Percentiles rank a stretch among this genome's conserved stretches.
Evolutionary conservation across 352 stramenopile genomes (phyloP).

Genomic region (Pythium aphanidermatum): DNA sequence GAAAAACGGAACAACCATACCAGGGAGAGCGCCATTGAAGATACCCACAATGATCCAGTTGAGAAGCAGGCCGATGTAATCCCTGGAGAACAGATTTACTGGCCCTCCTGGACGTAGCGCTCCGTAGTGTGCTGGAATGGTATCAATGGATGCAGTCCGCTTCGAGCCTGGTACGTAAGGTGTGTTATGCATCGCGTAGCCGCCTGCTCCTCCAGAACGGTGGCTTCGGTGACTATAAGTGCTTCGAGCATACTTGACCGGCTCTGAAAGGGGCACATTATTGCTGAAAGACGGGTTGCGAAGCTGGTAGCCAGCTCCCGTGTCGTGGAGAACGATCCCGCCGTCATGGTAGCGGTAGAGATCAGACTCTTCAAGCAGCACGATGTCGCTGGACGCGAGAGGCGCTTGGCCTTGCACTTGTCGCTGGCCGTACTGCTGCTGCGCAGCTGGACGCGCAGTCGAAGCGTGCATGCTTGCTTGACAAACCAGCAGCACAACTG

Average conservation of each 20-base stretch:
- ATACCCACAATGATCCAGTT: slow-evolving; percentile 25
- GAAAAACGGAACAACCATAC: slow-evolving; percentile 19
- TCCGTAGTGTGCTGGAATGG: slow-evolving; percentile 2
- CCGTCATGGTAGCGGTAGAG: slow-evolving; percentile 10
- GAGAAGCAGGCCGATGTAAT: slow-evolving; percentile 17
- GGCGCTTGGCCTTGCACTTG: too few species aligned
- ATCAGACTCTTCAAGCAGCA: slow-evolving; percentile 16
- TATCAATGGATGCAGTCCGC: slow-evolving; percentile 11
- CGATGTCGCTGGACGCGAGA: slow-evolving; percentile 16
- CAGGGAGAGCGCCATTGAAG: slow-evolving; percentile 18
- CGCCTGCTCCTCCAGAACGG: not conserved
- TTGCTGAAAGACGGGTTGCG: slow-evolving; percentile 7
- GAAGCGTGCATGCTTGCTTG: too few species aligned
- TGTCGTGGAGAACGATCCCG: slow-evolving; percentile 8
- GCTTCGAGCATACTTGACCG: slow-evolving; percentile 7
- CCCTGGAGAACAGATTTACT: not conserved
- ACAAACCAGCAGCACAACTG: too few species aligned
- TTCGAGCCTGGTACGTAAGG: not conserved
- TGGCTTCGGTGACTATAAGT: slow-evolving; percentile 2
- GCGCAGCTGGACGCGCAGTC: too few species aligned
- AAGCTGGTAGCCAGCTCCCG: not conserved
- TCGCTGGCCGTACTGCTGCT: too few species aligned
- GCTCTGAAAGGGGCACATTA: not conserved
- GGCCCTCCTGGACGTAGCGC: slow-evolving; percentile 8
- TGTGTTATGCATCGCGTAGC: slow-evolving; percentile 8